Base-by-base conservation (phyloP, 129 eudicot species). In the Arctium lappa region DNA sequence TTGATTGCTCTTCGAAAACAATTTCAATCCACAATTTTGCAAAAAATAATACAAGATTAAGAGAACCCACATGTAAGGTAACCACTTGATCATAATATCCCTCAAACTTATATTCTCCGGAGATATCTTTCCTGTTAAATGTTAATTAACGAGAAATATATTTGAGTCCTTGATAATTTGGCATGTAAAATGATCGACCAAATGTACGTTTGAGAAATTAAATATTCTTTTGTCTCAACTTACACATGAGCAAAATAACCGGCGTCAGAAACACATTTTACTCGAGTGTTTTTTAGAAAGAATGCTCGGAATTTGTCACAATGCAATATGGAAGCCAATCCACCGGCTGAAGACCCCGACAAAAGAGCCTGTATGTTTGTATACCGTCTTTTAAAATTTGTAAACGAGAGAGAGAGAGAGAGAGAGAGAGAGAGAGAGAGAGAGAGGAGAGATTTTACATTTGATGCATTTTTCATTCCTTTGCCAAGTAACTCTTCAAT, bases 381-480 rank as follows among this genome's bases (percentile, higher is more conserved):
- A 65, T 27, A 65, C 18, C 34, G 27, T 12, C 1, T 36, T 0
- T 9, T 56, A 27, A 72, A 10, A 5, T 32, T 72, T 6, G 3
- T 62, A 53, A 72, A 75, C 50, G 5, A 1, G 56, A 78, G 66
- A 82, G 37, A 72, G 29, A 62, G 0, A 3, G 69, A 39, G 4
- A 34, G 42, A 29, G 53, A 31, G 40, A n/a, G n/a, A n/a, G 13
- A 56, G 72, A 3, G 76, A 34, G n/a, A 46, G 3, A 2, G 33
- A 77, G 48, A 53, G 32, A 80, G 5, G 13, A 56, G 72, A 3
- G 76, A 34, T 31, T 10, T 68, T 84, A 84, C 90, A 84, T 87
- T 87, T 79, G 89, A 78, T 56, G 90, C 90, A 75, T 60, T 44
- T 18, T 84, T 89, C 90, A 89, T 81, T 78, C 93, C 91, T 84